Conservation (phyloP, 2,329 filamentous ascomycete genomes). For the Geosmithia putterillii region DNA sequence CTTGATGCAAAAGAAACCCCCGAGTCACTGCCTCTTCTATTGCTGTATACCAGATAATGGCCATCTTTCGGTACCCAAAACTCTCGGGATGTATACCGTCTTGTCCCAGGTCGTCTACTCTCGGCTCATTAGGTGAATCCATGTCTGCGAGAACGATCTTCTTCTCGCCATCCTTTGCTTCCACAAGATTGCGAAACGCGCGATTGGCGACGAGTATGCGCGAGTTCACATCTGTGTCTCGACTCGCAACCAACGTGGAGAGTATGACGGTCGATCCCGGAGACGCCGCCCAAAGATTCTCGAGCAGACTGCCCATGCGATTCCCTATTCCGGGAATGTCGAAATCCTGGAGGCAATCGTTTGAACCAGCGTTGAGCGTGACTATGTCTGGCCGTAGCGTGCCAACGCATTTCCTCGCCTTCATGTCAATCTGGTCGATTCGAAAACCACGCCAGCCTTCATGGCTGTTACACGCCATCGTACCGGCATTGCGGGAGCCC, state of each 20-base stretch:
- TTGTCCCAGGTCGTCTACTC: neutral
- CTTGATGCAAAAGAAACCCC: no score
- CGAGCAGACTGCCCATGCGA: conserved; percentile 14
- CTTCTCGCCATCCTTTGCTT: neutral
- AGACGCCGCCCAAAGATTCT: conserved; percentile 14
- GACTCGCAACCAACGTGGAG: conserved; percentile 17
- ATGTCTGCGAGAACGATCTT: neutral
- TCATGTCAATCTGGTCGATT: conserved; percentile 18
- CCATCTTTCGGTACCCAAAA: neutral
- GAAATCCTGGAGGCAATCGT: conserved; percentile 21
- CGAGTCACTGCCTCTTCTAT: neutral
- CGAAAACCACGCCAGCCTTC: conserved; percentile 22
- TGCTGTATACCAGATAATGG: neutral
- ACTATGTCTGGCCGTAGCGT: conserved; percentile 21
- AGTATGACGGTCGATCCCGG: conserved; percentile 14
- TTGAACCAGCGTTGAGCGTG: conserved; percentile 24
- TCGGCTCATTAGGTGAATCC: neutral
- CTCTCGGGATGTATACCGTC: neutral
- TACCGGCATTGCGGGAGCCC: conserved; percentile 19
- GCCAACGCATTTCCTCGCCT: conserved; percentile 10
- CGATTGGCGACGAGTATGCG: conserved; percentile 6
- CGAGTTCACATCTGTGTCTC: conserved; percentile 8
- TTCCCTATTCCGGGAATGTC: conserved; percentile 13
- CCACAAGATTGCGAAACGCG: neutral
- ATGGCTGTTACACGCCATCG: conserved; percentile 20